Base-by-base conservation (phyloP, 345 rosid species). In the Euphorbia peplus region DNA sequence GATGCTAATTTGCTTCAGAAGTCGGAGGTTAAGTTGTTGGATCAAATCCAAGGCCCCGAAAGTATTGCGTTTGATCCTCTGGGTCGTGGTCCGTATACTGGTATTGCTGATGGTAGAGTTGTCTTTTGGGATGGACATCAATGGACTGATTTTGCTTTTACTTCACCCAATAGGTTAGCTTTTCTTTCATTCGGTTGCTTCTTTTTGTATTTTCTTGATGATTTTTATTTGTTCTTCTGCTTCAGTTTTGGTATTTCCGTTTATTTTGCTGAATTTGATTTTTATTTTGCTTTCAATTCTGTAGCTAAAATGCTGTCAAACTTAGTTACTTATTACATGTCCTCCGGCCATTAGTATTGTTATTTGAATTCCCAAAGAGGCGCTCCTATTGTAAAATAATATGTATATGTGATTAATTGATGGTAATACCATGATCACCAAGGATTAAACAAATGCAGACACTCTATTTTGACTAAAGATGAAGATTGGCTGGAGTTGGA, bases 61-160 rank as follows among this genome's bases (percentile, higher is more conserved):
- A 93, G 98, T 81, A 44, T 93, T 53, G 89, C 89, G 6, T 93
- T 93, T 72, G 96, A 93, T 67, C 85, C 91, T 9, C 90, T 64
- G 28, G 96, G 97, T 41, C 90, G 96, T n/a, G 98, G 97, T 6
- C 97, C 97, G 13, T 93, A 91, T 66, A 85, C 97, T 0, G 98
- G 97, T 28, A 86, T 93, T 35, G 98, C 98, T 53, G 97, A 91
- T 74, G 98, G 98, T 5, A 79, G 97, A 37, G 70, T 93, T 41
- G 37, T 93, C 64, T 85, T 91, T 71, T 89, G 93, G 93, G 71
- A 91, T 65, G 97, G 98, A 25, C 60, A 64, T 6, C 77, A 84
- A 5, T 93, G 92, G 96, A 75, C 4, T 68, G 91, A 86, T 80
- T 93, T 93, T 65, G 97, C 97, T 19, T 79, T 81, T 67, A 89